Percentiles rank a stretch among this genome's conserved stretches.
phyloP scores from a whole-genome alignment of 164 flowering plant species.

The Santalum album region DNA sequence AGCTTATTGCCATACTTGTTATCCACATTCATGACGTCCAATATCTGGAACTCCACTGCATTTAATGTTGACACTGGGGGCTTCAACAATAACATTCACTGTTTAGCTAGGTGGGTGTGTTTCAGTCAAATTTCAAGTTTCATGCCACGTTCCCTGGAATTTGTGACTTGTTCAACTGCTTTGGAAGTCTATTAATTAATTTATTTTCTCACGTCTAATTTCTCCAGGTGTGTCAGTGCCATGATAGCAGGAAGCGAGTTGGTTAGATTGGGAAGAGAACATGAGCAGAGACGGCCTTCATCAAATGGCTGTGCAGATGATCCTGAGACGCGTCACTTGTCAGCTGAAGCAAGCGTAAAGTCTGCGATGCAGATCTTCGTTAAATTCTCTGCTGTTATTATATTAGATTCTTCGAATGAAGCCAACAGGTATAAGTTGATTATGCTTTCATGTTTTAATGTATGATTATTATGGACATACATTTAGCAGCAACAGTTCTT shows the following conservation, averaged over 20 bases:
- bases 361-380: slow-evolving; percentile 71
- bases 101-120: slow-evolving; percentile 68
- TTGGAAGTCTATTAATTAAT: background rate
- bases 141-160: too few species aligned
- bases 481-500: too few species aligned
- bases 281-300: slow-evolving; percentile 40
- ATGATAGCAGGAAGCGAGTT: slow-evolving; percentile 87
- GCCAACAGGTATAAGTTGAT: slow-evolving; percentile 47
- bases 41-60: slow-evolving; percentile 71
- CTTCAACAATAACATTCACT: slow-evolving; percentile 87
- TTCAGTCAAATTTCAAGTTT: too few species aligned
- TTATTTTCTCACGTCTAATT: background rate
- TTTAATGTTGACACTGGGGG: slow-evolving; percentile 85
- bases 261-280: slow-evolving; percentile 74
- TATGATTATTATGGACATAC: too few species aligned
- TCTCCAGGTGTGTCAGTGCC: slow-evolving; percentile 78
- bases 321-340: slow-evolving; percentile 37
- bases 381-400: slow-evolving; percentile 63
- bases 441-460: too few species aligned
- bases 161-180: too few species aligned
- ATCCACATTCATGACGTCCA: slow-evolving; percentile 81
- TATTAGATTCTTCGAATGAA: slow-evolving; percentile 79
- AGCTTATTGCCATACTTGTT: slow-evolving; percentile 75
- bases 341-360: slow-evolving; percentile 68
- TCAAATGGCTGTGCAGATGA: slow-evolving; percentile 56